Evolutionary conservation across 805 yeast genomes (phyloP), one percentile per base, ranked within the genome.

Genomic region (Suhomyces vadensis): DNA sequence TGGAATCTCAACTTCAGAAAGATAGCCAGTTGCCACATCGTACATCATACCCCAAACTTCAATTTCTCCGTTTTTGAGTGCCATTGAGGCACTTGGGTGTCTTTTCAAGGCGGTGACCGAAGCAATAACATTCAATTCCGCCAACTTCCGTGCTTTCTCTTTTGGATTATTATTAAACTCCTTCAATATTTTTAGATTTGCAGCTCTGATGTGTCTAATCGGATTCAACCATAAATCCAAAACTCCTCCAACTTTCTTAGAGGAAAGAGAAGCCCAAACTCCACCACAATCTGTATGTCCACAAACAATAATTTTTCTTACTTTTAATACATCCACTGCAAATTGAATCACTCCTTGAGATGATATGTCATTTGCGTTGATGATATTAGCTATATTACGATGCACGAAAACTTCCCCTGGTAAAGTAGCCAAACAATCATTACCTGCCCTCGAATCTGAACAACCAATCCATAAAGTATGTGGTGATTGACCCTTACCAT

Each of bases 241-340:
- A 8, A 78, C 79, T 22, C 85, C 82, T 25, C 90, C 90, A 25
- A 83, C 71, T 53, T 76, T 76, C 55, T 81, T 78, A 46, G 79
- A 73, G 2, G 83, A 74, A 38, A 91, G 67, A 6, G 90, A 81
- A 17, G 95, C 89, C 81, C 87, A 81, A 40, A 88, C 81, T 23
- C 97, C 97, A 39, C 96, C 97, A 74, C 98, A 91, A 64, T 88
- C 95, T 24, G 94, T 85, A 67, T 91, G 98, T 3, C 97, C 98
- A 66, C 96, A 87, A 5, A 91, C 85, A 43, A 91, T 76, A 41
- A 91, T 81, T 59, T 87, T 88, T 52, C 75, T 77, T 31, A 92
- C 95, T 57, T 86, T 85, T 48, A 91, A 73, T 10, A 84, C 88
- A 52, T 87, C 90, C 52, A 92, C 80, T 4, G 96, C 95, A 58